Evolutionary conservation across 1,284 basidiomycete species (phyloP).

Genomic region (Ganoderma lingzhi): DNA sequence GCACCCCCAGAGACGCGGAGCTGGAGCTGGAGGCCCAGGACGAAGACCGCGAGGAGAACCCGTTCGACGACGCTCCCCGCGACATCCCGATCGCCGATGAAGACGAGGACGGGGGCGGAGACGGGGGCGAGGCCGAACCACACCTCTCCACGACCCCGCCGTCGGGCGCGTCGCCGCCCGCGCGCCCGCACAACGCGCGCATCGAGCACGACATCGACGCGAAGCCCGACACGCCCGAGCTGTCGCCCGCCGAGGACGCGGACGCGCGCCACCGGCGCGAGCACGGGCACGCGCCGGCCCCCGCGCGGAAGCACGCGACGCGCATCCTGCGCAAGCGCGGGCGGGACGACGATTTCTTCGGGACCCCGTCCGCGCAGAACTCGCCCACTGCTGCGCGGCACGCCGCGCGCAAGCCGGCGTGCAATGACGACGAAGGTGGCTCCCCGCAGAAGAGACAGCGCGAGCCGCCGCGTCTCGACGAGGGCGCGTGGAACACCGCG

Average conservation of each 20-base stretch:
- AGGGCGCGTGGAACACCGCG: slow-evolving; percentile 38
- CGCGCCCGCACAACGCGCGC: slow-evolving; percentile 19
- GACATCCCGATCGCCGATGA: neutral
- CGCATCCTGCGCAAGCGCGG: slow-evolving; percentile 16
- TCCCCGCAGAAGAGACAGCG: slow-evolving; percentile 13
- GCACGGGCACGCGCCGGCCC: slow-evolving; percentile 12
- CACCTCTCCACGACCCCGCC: slow-evolving; percentile 4
- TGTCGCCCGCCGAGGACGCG: slow-evolving; percentile 26
- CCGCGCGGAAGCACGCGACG: slow-evolving; percentile 20
- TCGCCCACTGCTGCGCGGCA: slow-evolving; percentile 23
- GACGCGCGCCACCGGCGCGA: slow-evolving; percentile 16
- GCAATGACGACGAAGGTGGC: neutral
- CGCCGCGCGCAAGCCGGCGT: slow-evolving; percentile 13
- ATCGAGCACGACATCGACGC: slow-evolving; percentile 21
- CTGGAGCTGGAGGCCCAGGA: neutral
- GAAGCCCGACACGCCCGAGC: slow-evolving; percentile 15
- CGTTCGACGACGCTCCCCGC: neutral
- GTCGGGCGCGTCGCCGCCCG: slow-evolving; percentile 18
- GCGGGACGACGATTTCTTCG: slow-evolving; percentile 26
- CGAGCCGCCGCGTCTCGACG: slow-evolving; percentile 35
- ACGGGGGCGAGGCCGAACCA: neutral
- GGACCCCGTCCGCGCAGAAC: slow-evolving; percentile 20
- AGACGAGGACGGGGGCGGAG: neutral
- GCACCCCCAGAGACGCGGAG: neutral
- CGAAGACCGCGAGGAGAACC: neutral